Evolutionary conservation across 1,284 basidiomycete species (phyloP).

Genomic region (Moniliella sp.): DNA sequence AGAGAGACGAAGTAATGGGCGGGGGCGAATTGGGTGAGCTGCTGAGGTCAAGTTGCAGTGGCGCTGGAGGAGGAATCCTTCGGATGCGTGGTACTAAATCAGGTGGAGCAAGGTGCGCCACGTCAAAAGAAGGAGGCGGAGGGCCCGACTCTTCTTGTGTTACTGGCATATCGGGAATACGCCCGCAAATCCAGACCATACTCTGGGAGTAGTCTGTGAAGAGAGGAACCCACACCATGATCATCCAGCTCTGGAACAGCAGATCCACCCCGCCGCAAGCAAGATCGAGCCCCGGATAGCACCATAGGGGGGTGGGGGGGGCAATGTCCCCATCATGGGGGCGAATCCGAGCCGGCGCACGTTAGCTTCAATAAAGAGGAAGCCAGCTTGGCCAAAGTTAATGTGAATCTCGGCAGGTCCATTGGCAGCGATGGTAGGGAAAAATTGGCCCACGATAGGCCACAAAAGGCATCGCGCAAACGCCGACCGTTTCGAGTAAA

Average conservation of each 20-base stretch:
- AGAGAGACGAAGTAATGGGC: too few species aligned
- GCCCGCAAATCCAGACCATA: too few species aligned
- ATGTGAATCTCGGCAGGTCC: slow-evolving; percentile 81
- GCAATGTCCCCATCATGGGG: slow-evolving; percentile 76
- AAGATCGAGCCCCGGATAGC: slow-evolving; percentile 79
- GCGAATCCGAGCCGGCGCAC: slow-evolving; percentile 96
- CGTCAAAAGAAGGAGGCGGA: too few species aligned
- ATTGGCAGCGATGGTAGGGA: slow-evolving; percentile 79
- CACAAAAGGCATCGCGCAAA: slow-evolving; percentile 73
- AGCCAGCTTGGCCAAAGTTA: slow-evolving; percentile 81
- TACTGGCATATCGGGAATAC: too few species aligned
- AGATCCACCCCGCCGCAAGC: slow-evolving; percentile 38
- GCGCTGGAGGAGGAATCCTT: too few species aligned
- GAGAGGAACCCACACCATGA: too few species aligned
- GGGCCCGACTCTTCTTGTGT: too few species aligned
- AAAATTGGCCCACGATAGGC: slow-evolving; percentile 70
- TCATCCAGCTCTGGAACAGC: not conserved
- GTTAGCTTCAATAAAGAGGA: slow-evolving; percentile 91
- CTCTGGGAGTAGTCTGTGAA: too few species aligned
- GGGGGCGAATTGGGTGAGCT: too few species aligned
- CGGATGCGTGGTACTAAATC: too few species aligned
- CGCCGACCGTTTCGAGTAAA: slow-evolving; percentile 86
- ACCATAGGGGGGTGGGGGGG: slow-evolving; percentile 82
- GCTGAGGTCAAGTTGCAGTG: too few species aligned
- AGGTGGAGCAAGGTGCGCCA: too few species aligned